Percentiles rank a stretch among this genome's conserved stretches.
Conservation (phyloP, 2,329 filamentous ascomycete genomes). For the Botrytis hyacinthi region DNA sequence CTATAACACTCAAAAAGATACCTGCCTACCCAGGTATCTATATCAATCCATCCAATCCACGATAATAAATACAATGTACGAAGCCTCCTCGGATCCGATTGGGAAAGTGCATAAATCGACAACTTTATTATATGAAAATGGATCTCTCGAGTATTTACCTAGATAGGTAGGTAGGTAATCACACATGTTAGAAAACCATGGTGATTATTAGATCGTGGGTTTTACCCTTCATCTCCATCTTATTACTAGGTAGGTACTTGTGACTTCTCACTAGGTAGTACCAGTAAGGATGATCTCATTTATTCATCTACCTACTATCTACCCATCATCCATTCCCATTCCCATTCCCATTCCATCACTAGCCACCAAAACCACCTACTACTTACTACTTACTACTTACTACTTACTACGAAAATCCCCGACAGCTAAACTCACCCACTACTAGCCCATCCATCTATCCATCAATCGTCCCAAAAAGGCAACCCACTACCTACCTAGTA, state of each 20-base stretch:
- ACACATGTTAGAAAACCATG: background rate
- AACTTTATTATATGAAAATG: background rate
- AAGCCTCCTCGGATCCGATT: background rate
- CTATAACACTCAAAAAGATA: too few relatives aligned
- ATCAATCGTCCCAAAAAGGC: background rate
- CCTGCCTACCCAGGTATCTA: too few relatives aligned
- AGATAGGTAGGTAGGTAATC: background rate
- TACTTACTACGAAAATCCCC: background rate
- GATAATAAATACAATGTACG: too few relatives aligned
- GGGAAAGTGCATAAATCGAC: background rate
- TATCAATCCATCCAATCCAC: too few relatives aligned
- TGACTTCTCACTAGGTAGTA: background rate
- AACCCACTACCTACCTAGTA: background rate
- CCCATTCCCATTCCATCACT: background rate
- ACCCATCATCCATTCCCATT: background rate
- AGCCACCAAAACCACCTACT: background rate
- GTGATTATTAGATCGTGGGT: too few relatives aligned
- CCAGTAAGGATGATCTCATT: too few relatives aligned
- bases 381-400: too few relatives aligned
- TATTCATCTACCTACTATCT: background rate
- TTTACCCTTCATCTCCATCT: background rate
- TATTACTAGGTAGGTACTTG: too few relatives aligned
- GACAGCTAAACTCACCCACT: background rate
- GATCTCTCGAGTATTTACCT: background rate
- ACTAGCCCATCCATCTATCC: background rate